Conservation (phyloP, 2,329 filamentous ascomycete genomes). For the Paecilomyces sp. region DNA sequence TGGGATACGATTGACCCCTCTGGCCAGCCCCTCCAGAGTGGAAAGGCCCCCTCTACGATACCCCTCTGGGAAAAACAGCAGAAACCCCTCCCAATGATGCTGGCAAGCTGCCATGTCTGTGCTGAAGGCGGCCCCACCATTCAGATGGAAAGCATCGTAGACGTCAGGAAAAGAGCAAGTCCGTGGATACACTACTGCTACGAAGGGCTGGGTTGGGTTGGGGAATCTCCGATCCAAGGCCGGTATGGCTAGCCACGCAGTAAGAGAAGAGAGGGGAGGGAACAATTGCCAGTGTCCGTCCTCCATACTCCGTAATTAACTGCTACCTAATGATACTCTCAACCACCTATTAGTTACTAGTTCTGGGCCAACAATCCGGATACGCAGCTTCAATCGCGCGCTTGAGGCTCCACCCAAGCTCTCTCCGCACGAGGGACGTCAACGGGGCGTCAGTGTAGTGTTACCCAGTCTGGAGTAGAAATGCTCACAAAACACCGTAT, state of each 20-base stretch:
- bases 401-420: not conserved
- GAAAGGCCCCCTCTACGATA: not conserved
- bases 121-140: not conserved
- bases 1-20: not conserved
- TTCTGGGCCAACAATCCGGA: not conserved
- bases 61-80: not conserved
- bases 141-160: not conserved
- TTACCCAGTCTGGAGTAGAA: not conserved
- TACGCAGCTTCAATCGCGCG: not conserved
- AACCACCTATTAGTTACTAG: not conserved
- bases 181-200: not conserved
- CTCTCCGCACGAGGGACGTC: constrained; percentile 15
- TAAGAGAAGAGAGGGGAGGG: not conserved
- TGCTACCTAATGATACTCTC: not conserved
- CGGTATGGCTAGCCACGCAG: not conserved
- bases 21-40: not conserved
- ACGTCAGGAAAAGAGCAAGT: not conserved
- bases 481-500: not conserved
- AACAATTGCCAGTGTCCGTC: not conserved
- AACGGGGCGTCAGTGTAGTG: constrained; percentile 2
- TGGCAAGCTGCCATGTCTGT: not conserved
- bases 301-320: too few species aligned
- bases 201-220: not conserved
- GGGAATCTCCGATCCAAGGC: not conserved
- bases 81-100: not conserved